A percentile compares a stretch with the other conserved stretches of the same genome.
phyloP scores from a whole-genome alignment of 2,329 filamentous ascomycete genomes.

The Neonectria faginata region DNA sequence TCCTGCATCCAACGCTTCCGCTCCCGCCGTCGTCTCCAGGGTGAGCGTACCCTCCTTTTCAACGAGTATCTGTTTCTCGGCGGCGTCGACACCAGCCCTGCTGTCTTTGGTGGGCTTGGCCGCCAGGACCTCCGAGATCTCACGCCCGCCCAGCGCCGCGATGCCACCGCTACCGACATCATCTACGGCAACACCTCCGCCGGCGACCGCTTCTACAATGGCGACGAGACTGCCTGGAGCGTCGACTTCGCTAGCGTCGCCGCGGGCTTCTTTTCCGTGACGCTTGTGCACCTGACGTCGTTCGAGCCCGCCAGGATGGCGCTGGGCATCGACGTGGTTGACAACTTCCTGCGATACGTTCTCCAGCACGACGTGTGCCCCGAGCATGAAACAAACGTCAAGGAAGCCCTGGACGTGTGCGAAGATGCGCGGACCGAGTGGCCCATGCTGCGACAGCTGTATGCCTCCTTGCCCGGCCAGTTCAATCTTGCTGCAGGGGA shows the following conservation, averaged over 20 bases:
- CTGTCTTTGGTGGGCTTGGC: constrained; percentile 71
- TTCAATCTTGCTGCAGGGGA: constrained; percentile 84
- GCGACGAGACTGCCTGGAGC: constrained; percentile 69
- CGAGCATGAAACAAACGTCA: constrained; percentile 78
- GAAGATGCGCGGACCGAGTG: constrained; percentile 75
- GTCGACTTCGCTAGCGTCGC: constrained; percentile 85
- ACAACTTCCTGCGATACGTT: constrained; percentile 91
- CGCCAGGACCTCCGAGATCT: constrained; percentile 65
- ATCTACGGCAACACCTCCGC: constrained; percentile 61
- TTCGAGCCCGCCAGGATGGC: constrained; percentile 67
- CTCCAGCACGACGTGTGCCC: constrained; percentile 87
- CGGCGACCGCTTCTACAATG: constrained; percentile 61
- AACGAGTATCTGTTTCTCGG: constrained; percentile 85
- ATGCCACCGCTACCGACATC: constrained; percentile 72
- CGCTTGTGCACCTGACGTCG: constrained; percentile 66
- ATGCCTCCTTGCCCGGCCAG: constrained; percentile 72
- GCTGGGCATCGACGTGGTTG: constrained; percentile 73
- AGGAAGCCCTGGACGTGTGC: constrained; percentile 74
- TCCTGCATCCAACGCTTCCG: constrained; percentile 86
- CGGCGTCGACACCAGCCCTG: constrained; percentile 73
- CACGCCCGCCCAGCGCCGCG: constrained; percentile 71
- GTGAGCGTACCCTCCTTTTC: constrained; percentile 73
- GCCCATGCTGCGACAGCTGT: constrained; percentile 65
- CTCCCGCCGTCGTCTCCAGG: constrained; percentile 78
- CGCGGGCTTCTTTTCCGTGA: constrained; percentile 79